Percentiles rank a stretch among this genome's conserved stretches.
Evolutionary conservation across 106 monocot genomes (phyloP).

Genomic region (Platanthera guangdongensis): DNA sequence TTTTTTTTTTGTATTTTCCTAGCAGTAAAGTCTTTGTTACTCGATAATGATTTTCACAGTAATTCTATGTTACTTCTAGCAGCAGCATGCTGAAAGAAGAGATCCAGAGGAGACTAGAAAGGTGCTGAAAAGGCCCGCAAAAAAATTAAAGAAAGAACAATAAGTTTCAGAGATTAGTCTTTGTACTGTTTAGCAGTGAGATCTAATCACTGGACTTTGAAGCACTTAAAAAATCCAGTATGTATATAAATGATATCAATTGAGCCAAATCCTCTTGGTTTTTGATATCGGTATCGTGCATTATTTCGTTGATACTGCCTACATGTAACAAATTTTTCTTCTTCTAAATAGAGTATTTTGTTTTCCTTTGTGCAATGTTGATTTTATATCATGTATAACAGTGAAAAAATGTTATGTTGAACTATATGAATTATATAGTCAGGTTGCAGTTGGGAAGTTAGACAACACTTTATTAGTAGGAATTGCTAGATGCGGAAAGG

Average conservation of each 20-base stretch:
- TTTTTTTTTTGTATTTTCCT: background rate
- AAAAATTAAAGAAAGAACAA: constrained; percentile 7
- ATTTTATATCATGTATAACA: too few species aligned
- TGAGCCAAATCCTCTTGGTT: background rate
- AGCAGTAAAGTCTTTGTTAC: background rate
- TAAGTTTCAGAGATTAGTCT: background rate
- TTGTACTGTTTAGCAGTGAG: background rate
- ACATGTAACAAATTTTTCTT: too few species aligned
- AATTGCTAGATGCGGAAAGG: too few species aligned
- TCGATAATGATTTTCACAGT: background rate
- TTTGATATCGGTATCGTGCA: background rate
- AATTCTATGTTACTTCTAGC: background rate
- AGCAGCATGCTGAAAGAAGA: constrained; percentile 1
- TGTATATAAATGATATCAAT: background rate
- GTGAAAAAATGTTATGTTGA: too few species aligned
- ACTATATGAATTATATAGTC: too few species aligned
- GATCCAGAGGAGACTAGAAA: constrained; percentile 8
- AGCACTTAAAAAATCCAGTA: background rate
- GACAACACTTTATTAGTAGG: too few species aligned
- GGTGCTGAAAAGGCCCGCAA: background rate
- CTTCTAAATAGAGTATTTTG: too few species aligned
- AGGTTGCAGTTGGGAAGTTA: too few species aligned
- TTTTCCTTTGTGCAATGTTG: too few species aligned
- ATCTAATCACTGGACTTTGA: background rate
- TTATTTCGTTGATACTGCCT: too few species aligned